Percentiles rank a stretch among this genome's conserved stretches.
These are phyloP conservation scores for Talaromyces wortmannii DNA, from an alignment of 495 filamentous ascomycete species.

Conservation along the genomic window DNA sequence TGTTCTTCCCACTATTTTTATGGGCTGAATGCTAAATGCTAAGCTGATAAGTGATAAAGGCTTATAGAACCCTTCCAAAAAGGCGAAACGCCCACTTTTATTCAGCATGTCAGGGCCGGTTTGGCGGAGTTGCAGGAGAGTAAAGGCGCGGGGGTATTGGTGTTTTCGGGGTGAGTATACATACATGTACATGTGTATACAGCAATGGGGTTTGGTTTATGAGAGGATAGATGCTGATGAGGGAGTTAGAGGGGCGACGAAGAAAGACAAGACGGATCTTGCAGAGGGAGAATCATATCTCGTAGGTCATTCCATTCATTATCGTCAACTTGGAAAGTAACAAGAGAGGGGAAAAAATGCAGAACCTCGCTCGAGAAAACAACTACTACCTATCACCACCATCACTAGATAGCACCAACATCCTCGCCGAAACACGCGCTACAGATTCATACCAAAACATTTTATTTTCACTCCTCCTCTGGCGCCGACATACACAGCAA, in stretches of 20 bases:
- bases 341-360: not conserved
- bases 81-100: constrained; percentile 67
- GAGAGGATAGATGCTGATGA: constrained; percentile 2
- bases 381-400: constrained; percentile 18
- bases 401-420: constrained; percentile 16
- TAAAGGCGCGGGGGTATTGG: constrained; percentile 37
- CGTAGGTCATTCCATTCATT: constrained; percentile 14
- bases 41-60: constrained; percentile 16
- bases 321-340: not conserved
- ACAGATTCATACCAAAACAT: constrained; percentile 79
- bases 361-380: constrained; percentile 42
- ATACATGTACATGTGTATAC: not conserved
- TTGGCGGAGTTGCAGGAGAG: constrained; percentile 33
- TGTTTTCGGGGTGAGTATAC: constrained; percentile 62
- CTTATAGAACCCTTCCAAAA: constrained; percentile 61
- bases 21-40: not conserved
- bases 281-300: constrained; percentile 66
- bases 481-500: constrained; percentile 35
- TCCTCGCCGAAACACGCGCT: constrained; percentile 55
- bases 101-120: constrained; percentile 61
- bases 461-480: constrained; percentile 59
- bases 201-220: too few species aligned
- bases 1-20: not conserved
- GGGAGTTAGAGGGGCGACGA: constrained; percentile 53
- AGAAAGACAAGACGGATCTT: constrained; percentile 37